These are phyloP conservation scores for Coemansia sp. DNA, from an alignment of 192 early-diverging fungal genomes.

Conservation along the genomic window DNA sequence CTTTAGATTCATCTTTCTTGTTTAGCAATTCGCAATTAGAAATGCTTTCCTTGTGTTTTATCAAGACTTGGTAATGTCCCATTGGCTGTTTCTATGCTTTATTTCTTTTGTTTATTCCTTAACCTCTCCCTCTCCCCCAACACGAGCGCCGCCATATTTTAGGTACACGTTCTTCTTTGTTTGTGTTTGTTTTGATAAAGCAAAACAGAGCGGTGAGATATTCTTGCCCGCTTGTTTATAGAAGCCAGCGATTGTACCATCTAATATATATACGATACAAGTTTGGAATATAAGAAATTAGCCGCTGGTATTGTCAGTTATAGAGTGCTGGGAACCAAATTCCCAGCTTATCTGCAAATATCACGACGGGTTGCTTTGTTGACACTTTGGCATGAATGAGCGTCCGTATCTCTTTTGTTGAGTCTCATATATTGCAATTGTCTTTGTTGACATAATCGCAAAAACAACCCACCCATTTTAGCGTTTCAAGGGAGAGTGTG, in stretches of 20 bases:
- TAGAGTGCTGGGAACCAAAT: not conserved
- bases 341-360: not conserved
- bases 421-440: not conserved
- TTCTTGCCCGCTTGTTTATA: conserved; percentile 1
- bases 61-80: conserved; percentile 4
- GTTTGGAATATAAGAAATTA: not conserved
- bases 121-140: too few relatives aligned
- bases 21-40: conserved; percentile 3
- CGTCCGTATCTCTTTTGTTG: not conserved
- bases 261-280: not conserved
- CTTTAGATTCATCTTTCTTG: not conserved
- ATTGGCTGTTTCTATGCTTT: not conserved
- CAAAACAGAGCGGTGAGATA: not conserved
- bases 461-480: too few relatives aligned
- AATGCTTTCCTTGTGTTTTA: not conserved
- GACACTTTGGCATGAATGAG: not conserved
- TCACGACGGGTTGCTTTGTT: not conserved
- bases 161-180: not conserved
- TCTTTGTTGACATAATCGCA: not conserved
- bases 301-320: not conserved
- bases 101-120: conserved; percentile 1
- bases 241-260: not conserved
- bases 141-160: conserved; percentile 12
- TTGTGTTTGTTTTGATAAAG: not conserved
- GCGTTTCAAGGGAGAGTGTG: too few relatives aligned